phyloP scores from a whole-genome alignment of 495 filamentous ascomycete species.

The Penicillium diatomitis region DNA sequence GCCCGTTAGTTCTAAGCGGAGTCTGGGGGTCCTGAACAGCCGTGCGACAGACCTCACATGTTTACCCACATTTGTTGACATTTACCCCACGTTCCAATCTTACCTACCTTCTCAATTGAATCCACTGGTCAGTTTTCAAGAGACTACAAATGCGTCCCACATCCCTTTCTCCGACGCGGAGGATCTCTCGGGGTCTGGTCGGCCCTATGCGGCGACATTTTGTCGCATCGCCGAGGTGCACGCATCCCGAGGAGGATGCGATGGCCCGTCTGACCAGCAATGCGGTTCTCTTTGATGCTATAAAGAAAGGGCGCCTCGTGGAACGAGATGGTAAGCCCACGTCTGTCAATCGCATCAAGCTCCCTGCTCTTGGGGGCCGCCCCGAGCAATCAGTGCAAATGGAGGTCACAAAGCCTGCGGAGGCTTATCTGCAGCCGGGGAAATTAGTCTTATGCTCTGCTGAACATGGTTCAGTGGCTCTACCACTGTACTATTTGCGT shows the following conservation, averaged over 20 bases:
- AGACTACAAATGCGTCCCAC: slow-evolving; percentile 4
- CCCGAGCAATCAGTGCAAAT: background rate
- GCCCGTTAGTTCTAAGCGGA: background rate
- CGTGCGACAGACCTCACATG: slow-evolving; percentile 2
- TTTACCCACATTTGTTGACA: background rate
- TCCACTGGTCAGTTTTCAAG: background rate
- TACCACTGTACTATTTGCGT: slow-evolving; percentile 51
- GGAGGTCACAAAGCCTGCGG: background rate
- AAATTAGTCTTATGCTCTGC: slow-evolving; percentile 2
- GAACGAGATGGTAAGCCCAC: background rate
- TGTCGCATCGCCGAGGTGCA: slow-evolving; percentile 2
- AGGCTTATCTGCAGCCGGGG: background rate
- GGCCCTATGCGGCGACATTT: slow-evolving; percentile 6
- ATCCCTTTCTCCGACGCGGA: slow-evolving; percentile 2
- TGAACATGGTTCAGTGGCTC: background rate
- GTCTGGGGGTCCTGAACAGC: background rate
- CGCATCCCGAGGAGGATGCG: background rate
- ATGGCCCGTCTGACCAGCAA: background rate
- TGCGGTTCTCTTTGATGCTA: background rate
- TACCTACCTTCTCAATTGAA: background rate
- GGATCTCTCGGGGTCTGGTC: slow-evolving; percentile 2
- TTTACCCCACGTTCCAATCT: background rate
- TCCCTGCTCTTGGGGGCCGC: background rate
- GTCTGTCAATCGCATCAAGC: background rate
- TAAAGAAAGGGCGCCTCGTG: background rate